These are phyloP conservation scores for Scheffersomyces ergatensis DNA, from an alignment of 805 yeast species.

Conservation along the genomic window DNA sequence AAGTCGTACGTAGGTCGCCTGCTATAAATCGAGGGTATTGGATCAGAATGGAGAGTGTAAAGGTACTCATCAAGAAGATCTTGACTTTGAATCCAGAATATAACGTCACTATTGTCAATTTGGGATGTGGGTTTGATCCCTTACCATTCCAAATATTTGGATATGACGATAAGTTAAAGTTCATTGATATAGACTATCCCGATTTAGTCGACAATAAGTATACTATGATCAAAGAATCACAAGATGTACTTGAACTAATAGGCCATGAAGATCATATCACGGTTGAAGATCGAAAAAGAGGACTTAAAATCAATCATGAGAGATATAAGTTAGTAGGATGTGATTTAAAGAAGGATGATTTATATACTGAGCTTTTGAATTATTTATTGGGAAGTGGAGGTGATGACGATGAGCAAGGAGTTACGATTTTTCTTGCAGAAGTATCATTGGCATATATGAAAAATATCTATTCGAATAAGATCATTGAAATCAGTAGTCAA, in stretches of 20 bases:
- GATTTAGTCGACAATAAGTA: slow-evolving; percentile 60
- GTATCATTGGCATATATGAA: slow-evolving; percentile 82
- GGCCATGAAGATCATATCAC: slow-evolving; percentile 23
- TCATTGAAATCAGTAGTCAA: slow-evolving; percentile 48
- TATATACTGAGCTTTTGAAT: slow-evolving; percentile 33
- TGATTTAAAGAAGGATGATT: slow-evolving; percentile 50
- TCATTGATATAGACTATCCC: slow-evolving; percentile 75
- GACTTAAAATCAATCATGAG: slow-evolving; percentile 27
- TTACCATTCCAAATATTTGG: slow-evolving; percentile 34
- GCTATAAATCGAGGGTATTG: slow-evolving; percentile 82
- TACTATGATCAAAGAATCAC: slow-evolving; percentile 46
- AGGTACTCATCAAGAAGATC: slow-evolving; percentile 50
- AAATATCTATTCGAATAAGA: slow-evolving; percentile 60
- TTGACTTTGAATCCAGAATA: slow-evolving; percentile 18
- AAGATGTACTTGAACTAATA: slow-evolving; percentile 45
- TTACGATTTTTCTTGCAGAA: slow-evolving; percentile 71
- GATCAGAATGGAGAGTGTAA: slow-evolving; percentile 72
- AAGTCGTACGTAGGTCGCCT: slow-evolving; percentile 65
- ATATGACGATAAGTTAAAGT: slow-evolving; percentile 41
- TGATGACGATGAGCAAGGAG: slow-evolving; percentile 19
- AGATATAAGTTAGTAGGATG: slow-evolving; percentile 64
- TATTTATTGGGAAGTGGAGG: slow-evolving; percentile 10
- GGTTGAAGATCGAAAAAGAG: slow-evolving; percentile 8
- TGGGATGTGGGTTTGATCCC: slow-evolving; percentile 74
- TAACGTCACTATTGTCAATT: slow-evolving; percentile 48